Conservation (phyloP, 2,329 filamentous ascomycete genomes). For the Xylariomycetidae sp. region DNA sequence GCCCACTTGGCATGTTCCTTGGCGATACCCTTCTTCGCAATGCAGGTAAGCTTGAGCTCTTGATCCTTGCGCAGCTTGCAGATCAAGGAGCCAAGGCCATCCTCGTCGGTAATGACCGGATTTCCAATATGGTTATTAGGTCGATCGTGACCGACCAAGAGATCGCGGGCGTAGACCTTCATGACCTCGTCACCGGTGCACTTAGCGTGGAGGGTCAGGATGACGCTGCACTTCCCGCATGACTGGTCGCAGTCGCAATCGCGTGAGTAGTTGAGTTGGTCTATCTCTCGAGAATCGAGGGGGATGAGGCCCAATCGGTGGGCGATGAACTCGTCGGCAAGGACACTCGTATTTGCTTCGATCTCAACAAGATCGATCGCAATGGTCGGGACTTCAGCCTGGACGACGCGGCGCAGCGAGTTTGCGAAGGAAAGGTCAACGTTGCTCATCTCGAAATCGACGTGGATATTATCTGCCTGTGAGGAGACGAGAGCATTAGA, state of each 20-base stretch:
- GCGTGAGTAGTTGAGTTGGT: slow-evolving; percentile 78
- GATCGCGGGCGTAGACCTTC: slow-evolving; percentile 88
- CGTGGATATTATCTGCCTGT: slow-evolving; percentile 73
- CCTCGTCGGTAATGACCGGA: slow-evolving; percentile 79
- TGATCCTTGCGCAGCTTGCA: slow-evolving; percentile 87
- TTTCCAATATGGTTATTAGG: slow-evolving; percentile 72
- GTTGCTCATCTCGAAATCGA: slow-evolving; percentile 87
- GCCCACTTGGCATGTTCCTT: slow-evolving; percentile 99
- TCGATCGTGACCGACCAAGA: slow-evolving; percentile 67
- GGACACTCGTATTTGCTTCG: slow-evolving; percentile 87
- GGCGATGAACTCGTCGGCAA: slow-evolving; percentile 92
- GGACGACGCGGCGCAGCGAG: slow-evolving; percentile 82
- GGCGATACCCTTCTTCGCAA: slow-evolving; percentile 96
- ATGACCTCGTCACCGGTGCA: slow-evolving; percentile 85
- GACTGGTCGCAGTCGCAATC: slow-evolving; percentile 97
- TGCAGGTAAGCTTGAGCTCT: slow-evolving; percentile 83
- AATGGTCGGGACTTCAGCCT: slow-evolving; percentile 90
- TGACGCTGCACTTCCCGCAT: slow-evolving; percentile 88
- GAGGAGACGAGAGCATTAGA: slow-evolving; percentile 15
- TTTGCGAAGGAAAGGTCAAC: slow-evolving; percentile 92
- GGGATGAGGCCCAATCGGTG: slow-evolving; percentile 90
- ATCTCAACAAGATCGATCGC: slow-evolving; percentile 95
- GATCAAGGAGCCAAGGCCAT: slow-evolving; percentile 77
- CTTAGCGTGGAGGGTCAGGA: slow-evolving; percentile 76
- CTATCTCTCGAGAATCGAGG: slow-evolving; percentile 77